A percentile compares a stretch with the other conserved stretches of the same genome.
Conservation (phyloP, 306 rosid species). For the Biancaea sappan region DNA sequence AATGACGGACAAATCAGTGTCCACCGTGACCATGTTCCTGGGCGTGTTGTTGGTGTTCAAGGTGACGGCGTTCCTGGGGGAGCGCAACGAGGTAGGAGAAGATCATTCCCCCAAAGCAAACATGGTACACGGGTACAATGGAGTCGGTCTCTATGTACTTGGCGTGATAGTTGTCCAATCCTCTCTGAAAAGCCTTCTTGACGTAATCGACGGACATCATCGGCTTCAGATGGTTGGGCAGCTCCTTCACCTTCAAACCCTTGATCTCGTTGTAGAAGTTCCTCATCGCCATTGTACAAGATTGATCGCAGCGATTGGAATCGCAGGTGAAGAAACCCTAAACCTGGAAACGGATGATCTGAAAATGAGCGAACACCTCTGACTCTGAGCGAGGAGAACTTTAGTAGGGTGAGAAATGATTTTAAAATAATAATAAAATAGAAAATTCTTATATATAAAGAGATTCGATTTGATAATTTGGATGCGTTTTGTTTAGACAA, state of each 20-base stretch:
- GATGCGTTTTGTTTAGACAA: too few species aligned
- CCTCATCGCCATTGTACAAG: slow-evolving; percentile 53
- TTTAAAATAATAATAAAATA: too few species aligned
- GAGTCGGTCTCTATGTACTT: slow-evolving; percentile 65
- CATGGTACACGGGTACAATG: slow-evolving; percentile 50
- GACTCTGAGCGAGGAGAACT: too few species aligned
- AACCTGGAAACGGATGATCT: slow-evolving; percentile 31
- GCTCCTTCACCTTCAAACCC: slow-evolving; percentile 56
- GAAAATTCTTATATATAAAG: too few species aligned
- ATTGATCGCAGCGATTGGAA: neutral
- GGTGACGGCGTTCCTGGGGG: slow-evolving; percentile 75
- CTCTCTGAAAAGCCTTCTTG: slow-evolving; percentile 48
- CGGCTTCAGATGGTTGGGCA: slow-evolving; percentile 58
- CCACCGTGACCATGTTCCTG: slow-evolving; percentile 52
- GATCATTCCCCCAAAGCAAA: slow-evolving; percentile 69
- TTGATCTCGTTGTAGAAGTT: slow-evolving; percentile 61
- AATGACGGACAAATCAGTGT: slow-evolving; percentile 19
- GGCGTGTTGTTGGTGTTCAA: slow-evolving; percentile 62
- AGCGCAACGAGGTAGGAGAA: slow-evolving; percentile 67
- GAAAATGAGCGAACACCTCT: neutral
- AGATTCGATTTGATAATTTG: too few species aligned
- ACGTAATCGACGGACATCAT: slow-evolving; percentile 44
- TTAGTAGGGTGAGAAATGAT: too few species aligned
- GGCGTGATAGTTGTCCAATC: slow-evolving; percentile 61
- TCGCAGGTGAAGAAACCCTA: slow-evolving; percentile 26